phyloP scores from a whole-genome alignment of 129 eudicot genomes.

The Flaveria linearis region DNA sequence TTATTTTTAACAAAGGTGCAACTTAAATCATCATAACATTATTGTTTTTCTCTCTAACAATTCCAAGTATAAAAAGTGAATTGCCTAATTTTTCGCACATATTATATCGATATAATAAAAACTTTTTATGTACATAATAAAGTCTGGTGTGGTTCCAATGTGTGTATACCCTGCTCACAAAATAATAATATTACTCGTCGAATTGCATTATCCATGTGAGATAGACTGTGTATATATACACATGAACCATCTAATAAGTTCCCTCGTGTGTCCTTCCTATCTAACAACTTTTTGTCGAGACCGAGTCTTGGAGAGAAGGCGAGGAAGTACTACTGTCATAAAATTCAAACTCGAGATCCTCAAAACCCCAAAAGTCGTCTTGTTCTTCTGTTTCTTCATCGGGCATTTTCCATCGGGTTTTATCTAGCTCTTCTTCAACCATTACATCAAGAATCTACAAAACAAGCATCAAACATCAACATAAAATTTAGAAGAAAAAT shows the following conservation, averaged over 20 bases:
- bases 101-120: slow-evolving; percentile 10
- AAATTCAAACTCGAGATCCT: slow-evolving; percentile 75
- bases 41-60: not conserved
- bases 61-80: not conserved
- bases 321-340: slow-evolving; percentile 55
- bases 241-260: slow-evolving; percentile 28
- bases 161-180: slow-evolving; percentile 25
- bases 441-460: slow-evolving; percentile 75
- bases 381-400: slow-evolving; percentile 66
- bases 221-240: slow-evolving; percentile 30
- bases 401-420: slow-evolving; percentile 74
- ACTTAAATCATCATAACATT: not conserved
- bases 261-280: slow-evolving; percentile 9
- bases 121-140: slow-evolving; percentile 17
- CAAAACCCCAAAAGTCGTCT: slow-evolving; percentile 78
- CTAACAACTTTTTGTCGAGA: slow-evolving; percentile 48
- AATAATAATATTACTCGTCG: not conserved
- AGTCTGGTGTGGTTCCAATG: slow-evolving; percentile 11
- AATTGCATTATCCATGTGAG: slow-evolving; percentile 21
- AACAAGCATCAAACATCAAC: not conserved
- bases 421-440: slow-evolving; percentile 54
- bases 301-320: slow-evolving; percentile 47
- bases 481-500: not conserved
- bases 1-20: not conserved
- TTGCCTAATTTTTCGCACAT: slow-evolving; percentile 19